Conservation (phyloP, 2,329 filamentous ascomycete genomes). For the Leptographium flavum region DNA sequence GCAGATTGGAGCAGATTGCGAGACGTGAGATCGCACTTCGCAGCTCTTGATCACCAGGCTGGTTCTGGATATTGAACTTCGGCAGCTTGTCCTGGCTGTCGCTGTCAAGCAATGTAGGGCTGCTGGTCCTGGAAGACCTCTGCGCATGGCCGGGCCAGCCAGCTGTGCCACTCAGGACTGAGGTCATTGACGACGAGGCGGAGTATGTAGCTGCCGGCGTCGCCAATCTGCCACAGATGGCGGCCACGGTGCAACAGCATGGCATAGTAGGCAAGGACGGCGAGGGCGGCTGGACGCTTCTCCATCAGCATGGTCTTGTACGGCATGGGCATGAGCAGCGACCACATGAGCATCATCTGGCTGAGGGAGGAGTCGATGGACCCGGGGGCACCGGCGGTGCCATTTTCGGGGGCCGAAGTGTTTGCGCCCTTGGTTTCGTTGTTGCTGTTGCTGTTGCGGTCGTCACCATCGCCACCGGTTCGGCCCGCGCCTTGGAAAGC, state of each 20-base stretch:
- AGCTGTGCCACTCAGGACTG: conserved; percentile 8
- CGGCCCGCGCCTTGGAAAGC: conserved; percentile 2
- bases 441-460: background rate
- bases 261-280: conserved; percentile 16
- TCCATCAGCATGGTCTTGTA: conserved; percentile 4
- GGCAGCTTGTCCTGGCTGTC: background rate
- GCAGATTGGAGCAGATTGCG: too few relatives aligned
- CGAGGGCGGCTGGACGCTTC: conserved; percentile 14
- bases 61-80: too few relatives aligned
- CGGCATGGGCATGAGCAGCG: conserved; percentile 8
- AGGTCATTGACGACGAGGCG: conserved; percentile 7
- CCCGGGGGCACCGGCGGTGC: too few relatives aligned
- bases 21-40: too few relatives aligned
- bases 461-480: background rate
- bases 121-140: background rate
- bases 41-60: too few relatives aligned
- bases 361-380: conserved; percentile 2
- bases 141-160: conserved; percentile 8
- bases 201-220: conserved; percentile 10
- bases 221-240: conserved; percentile 17
- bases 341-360: conserved; percentile 17
- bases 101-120: background rate
- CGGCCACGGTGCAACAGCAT: conserved; percentile 15
- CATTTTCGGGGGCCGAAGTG: background rate
- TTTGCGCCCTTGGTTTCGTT: too few relatives aligned